These are phyloP conservation scores for Penicillium diatomitis DNA, from an alignment of 495 filamentous ascomycete genomes.

Conservation along the genomic window DNA sequence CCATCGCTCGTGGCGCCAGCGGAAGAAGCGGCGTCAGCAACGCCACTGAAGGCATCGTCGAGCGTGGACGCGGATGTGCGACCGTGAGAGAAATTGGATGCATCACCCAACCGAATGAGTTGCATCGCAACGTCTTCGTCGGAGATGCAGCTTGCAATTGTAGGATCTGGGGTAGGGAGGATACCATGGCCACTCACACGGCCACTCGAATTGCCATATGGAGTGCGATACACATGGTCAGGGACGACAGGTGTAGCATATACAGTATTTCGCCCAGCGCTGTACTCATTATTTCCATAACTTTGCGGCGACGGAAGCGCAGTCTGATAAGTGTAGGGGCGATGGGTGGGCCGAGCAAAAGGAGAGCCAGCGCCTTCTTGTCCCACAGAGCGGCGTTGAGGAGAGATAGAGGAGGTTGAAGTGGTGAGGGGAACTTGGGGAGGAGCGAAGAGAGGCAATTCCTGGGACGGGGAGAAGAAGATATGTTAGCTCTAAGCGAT, in stretches of 20 bases:
- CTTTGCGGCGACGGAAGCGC: slow-evolving; percentile 71
- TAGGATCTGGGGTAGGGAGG: slow-evolving; percentile 87
- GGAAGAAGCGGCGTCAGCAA: slow-evolving; percentile 78
- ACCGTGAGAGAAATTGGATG: slow-evolving; percentile 79
- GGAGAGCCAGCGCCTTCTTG: slow-evolving; percentile 54
- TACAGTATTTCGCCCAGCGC: slow-evolving; percentile 25
- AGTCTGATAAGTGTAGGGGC: slow-evolving; percentile 61
- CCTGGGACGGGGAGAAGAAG: slow-evolving; percentile 42
- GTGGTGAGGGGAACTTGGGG: slow-evolving; percentile 82
- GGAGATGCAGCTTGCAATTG: slow-evolving; percentile 87
- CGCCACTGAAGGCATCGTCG: slow-evolving; percentile 84
- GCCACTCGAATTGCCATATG: slow-evolving; percentile 30
- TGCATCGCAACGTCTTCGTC: slow-evolving; percentile 97
- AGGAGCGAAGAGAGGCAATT: slow-evolving; percentile 89
- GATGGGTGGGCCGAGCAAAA: slow-evolving; percentile 61
- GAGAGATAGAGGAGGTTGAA: slow-evolving; percentile 87
- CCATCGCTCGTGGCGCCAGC: slow-evolving; percentile 70
- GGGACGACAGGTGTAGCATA: slow-evolving; percentile 47
- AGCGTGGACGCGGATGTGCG: slow-evolving; percentile 88
- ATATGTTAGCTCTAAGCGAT: slow-evolving; percentile 3
- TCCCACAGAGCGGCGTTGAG: slow-evolving; percentile 63
- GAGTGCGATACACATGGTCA: slow-evolving; percentile 57
- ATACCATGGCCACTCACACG: slow-evolving; percentile 44
- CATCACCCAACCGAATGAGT: slow-evolving; percentile 88
- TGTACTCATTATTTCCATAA: slow-evolving; percentile 50